These are phyloP conservation scores for Trebouxiophyceae sp. DNA, from an alignment of 163 green algal species.

Conservation along the genomic window DNA sequence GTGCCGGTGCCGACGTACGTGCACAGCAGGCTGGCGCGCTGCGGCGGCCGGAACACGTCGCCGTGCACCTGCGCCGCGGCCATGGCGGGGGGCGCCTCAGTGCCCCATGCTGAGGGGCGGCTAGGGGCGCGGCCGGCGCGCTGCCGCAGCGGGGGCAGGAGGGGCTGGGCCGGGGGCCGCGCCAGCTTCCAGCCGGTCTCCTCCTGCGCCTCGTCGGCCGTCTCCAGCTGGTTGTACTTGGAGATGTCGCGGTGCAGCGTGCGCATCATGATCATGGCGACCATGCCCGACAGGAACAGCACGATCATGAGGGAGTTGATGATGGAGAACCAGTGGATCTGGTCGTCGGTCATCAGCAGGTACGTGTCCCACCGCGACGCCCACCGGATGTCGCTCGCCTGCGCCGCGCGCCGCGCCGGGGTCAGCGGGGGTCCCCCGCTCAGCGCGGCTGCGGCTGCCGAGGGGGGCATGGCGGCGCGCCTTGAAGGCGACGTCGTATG, in stretches of 20 bases:
- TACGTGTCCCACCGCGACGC: conserved; percentile 97
- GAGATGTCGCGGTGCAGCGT: conserved; percentile 92
- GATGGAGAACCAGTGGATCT: conserved; percentile 97
- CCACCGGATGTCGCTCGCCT: conserved; percentile 88
- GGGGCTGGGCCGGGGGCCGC: background rate
- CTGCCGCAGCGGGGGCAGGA: too few relatives aligned
- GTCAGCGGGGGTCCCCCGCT: too few relatives aligned
- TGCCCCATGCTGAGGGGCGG: too few relatives aligned
- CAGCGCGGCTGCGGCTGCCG: background rate
- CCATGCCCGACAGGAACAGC: conserved; percentile 94
- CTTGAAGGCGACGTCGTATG: conserved; percentile 92
- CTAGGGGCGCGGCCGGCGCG: too few relatives aligned
- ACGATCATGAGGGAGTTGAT: conserved; percentile 99
- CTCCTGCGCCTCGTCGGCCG: conserved; percentile 77
- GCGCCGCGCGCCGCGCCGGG: conserved; percentile 14
- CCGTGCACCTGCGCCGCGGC: conserved; percentile 91
- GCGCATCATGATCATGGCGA: conserved; percentile 97
- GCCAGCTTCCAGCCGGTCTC: conserved; percentile 96
- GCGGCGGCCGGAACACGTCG: conserved; percentile 88
- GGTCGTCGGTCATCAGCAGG: conserved; percentile 89
- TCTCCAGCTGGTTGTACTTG: conserved; percentile 98
- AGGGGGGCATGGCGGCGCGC: conserved; percentile 24
- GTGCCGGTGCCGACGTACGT: conserved; percentile 86
- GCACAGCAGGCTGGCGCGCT: conserved; percentile 59
- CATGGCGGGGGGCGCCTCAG: too few relatives aligned